Evolutionary conservation across 1,139 yeast genomes (phyloP), one percentile per base, ranked within the genome.

Genomic region (Suhomyces taliae): DNA sequence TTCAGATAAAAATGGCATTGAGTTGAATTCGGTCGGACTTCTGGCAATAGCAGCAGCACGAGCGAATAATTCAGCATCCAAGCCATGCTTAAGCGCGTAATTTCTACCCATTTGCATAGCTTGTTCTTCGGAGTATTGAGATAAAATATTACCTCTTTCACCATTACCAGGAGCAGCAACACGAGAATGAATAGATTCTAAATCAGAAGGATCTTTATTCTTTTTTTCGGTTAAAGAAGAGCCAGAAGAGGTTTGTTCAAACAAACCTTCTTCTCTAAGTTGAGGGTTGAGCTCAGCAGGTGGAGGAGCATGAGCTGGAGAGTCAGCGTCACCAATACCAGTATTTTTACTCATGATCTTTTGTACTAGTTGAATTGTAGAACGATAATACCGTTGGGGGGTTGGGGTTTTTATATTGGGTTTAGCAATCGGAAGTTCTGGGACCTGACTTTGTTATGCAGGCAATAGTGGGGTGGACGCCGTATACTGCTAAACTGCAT

Each of bases 41-140:
- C 91, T 79, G 1, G 96, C 91, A 40, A 87, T 67, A 2, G 90
- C 85, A 1, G 96, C 96, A 27, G 87, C 96, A 40, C 77, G 75
- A 15, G 83, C 83, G 62, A 88, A 85, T 41, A 82, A 66, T 8
- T 85, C 91, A 1, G 76, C 71, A 55, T 86, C 90, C 56, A 88
- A 65, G 7, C 76, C 82, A 57, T 86, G 72, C 54, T 78, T 79
- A 34, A 67, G 61, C 15, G 91, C 91, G 63, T 85, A 88, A 50
- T 76, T 75, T 50, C 86, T 73, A 29, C 91, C 96, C 83, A 86
- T 83, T 50, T 72, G 76, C 76, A 82, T 78, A 8, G 82, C 88
- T 61, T 85, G 87, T 31, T 78, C 77, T 53, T 81, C 83, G 12
- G 85, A 66, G 54, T 86, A 82, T 55, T 82, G 86, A 1, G 82